These are phyloP conservation scores for Elongisporangium senticosum DNA, from an alignment of 352 stramenopile species.

Conservation along the genomic window DNA sequence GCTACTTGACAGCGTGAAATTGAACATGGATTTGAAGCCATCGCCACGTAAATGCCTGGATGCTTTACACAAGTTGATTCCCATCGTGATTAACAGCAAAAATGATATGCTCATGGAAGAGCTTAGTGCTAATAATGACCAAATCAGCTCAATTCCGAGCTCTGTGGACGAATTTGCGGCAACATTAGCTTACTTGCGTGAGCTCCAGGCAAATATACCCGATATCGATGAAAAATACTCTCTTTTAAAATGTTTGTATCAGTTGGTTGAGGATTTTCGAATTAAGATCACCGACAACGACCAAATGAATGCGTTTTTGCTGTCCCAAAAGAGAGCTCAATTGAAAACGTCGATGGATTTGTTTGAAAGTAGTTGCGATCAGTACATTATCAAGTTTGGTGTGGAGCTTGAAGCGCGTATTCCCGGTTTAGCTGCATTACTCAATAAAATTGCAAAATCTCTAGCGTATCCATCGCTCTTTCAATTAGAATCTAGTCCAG, in stretches of 20 bases:
- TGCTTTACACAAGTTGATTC: slow-evolving; percentile 47
- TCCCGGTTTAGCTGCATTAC: slow-evolving; percentile 25
- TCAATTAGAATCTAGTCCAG: slow-evolving; percentile 35
- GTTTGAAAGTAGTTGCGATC: slow-evolving; percentile 62
- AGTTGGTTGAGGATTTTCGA: slow-evolving; percentile 61
- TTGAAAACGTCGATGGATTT: slow-evolving; percentile 72
- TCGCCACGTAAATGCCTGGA: slow-evolving; percentile 60
- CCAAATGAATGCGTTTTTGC: slow-evolving; percentile 67
- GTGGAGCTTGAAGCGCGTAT: slow-evolving; percentile 63
- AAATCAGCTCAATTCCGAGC: slow-evolving; percentile 61
- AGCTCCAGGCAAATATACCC: slow-evolving; percentile 44
- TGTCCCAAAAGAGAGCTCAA: slow-evolving; percentile 69
- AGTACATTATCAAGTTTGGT: slow-evolving; percentile 72
- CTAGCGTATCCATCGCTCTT: slow-evolving; percentile 39
- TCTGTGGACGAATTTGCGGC: slow-evolving; percentile 70
- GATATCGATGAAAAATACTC: slow-evolving; percentile 50
- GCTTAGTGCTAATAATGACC: slow-evolving; percentile 49
- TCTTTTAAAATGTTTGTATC: slow-evolving; percentile 47
- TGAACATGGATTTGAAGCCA: slow-evolving; percentile 61
- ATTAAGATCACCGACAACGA: slow-evolving; percentile 64
- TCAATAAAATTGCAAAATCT: slow-evolving; percentile 24
- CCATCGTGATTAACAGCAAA: slow-evolving; percentile 49
- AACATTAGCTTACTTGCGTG: slow-evolving; percentile 43
- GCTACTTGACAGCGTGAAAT: slow-evolving; percentile 45
- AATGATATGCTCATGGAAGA: slow-evolving; percentile 55